Percentiles rank a stretch among this genome's conserved stretches.
Conservation (phyloP, 352 stramenopile genomes). For the Thraustochytrium sp. region DNA sequence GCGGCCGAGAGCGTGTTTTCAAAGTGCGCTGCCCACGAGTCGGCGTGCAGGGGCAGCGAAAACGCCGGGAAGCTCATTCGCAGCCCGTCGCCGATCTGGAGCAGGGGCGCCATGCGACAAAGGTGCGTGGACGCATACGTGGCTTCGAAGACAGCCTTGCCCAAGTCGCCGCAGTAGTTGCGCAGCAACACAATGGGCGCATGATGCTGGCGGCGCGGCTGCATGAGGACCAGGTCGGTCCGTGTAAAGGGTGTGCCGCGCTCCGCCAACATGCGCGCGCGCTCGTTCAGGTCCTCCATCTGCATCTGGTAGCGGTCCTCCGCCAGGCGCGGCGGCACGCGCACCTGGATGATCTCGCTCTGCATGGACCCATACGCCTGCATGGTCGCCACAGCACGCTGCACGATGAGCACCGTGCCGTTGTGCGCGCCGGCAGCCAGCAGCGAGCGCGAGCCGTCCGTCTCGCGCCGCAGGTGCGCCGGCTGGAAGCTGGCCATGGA, state of each 20-base stretch:
- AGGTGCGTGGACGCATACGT: conserved; percentile 3
- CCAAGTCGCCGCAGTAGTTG: not conserved
- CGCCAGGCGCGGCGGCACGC: not conserved
- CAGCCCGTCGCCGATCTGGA: not conserved
- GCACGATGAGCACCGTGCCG: not conserved
- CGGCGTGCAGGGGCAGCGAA: not conserved
- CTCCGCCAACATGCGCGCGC: not conserved
- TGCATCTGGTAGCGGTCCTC: not conserved
- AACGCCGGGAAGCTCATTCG: conserved; percentile 6
- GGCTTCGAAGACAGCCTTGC: not conserved
- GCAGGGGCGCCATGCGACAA: not conserved
- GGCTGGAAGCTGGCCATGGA: not conserved
- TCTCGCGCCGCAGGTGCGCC: not conserved
- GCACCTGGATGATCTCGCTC: not conserved
- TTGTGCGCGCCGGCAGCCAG: not conserved
- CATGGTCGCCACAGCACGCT: not conserved
- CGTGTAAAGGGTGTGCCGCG: not conserved
- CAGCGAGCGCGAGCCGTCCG: not conserved
- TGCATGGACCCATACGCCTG: too few relatives aligned
- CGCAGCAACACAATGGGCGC: not conserved
- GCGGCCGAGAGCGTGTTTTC: not conserved
- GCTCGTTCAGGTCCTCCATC: not conserved
- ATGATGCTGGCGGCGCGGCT: not conserved
- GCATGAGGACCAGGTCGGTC: not conserved
- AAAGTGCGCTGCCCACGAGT: not conserved